Percentiles rank a stretch among this genome's conserved stretches.
phyloP scores from a whole-genome alignment of 179 eudicot genomes.

The Silene vulgaris region DNA sequence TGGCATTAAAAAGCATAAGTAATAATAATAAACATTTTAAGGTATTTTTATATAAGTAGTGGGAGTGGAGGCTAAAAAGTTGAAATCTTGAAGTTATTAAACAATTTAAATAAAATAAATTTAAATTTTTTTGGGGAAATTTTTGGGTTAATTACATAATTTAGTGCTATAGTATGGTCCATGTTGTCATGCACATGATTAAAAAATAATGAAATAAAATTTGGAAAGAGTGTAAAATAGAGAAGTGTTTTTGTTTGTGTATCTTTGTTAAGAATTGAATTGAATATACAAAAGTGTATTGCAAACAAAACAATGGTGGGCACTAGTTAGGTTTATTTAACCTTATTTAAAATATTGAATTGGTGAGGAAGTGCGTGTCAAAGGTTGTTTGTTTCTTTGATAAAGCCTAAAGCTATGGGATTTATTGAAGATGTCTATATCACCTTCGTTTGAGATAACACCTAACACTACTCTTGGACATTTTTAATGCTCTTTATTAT shows the following conservation, averaged over 20 bases:
- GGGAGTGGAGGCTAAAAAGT: conserved; percentile 27
- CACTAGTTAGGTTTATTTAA: not conserved
- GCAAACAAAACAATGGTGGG: conserved; percentile 7
- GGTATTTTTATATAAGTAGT: conserved; percentile 23
- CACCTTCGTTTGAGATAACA: not conserved
- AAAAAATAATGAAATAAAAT: conserved; percentile 2
- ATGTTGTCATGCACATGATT: conserved; percentile 2
- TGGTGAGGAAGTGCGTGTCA: conserved; percentile 13
- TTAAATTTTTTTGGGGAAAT: too few species aligned
- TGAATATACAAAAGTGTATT: not conserved
- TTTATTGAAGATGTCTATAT: not conserved
- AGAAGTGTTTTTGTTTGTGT: conserved; percentile 12
- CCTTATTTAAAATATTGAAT: not conserved
- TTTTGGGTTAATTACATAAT: not conserved
- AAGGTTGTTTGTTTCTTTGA: conserved; percentile 9
- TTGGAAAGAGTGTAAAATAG: conserved; percentile 11
- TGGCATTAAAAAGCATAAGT: conserved; percentile 20
- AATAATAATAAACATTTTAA: not conserved
- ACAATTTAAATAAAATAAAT: too few species aligned
- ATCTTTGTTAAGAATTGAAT: not conserved
- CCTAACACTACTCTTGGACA: not conserved
- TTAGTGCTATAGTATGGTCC: conserved; percentile 7
- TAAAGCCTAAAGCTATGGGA: conserved; percentile 18
- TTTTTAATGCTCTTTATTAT: not conserved
- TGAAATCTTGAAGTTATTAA: not conserved